A percentile compares a stretch with the other conserved stretches of the same genome.
Evolutionary conservation across 2,329 filamentous ascomycete species (phyloP).

Genomic region (Sporothrix curviconia): DNA sequence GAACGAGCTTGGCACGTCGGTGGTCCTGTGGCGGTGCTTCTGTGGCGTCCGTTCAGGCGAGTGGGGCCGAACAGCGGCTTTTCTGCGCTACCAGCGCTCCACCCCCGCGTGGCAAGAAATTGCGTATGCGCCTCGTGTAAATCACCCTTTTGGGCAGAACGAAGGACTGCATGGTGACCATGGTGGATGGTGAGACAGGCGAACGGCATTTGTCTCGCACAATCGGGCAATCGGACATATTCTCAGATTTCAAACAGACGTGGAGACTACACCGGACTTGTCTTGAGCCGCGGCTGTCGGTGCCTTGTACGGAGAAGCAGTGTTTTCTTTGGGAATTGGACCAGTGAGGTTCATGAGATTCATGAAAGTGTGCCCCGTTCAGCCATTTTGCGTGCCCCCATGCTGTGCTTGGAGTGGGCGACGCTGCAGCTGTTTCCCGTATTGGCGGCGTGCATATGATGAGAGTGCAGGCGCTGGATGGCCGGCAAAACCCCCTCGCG

Average conservation of each 20-base stretch:
- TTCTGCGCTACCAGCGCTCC: not conserved
- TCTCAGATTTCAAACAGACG: too few species aligned
- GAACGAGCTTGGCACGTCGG: not conserved
- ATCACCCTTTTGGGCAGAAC: not conserved
- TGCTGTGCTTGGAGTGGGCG: too few species aligned
- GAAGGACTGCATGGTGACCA: too few species aligned
- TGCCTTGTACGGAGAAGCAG: too few species aligned
- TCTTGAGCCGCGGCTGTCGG: too few species aligned
- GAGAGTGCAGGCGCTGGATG: too few species aligned
- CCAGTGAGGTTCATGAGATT: too few species aligned
- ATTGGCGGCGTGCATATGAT: not conserved
- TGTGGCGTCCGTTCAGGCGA: not conserved
- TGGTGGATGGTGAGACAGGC: not conserved
- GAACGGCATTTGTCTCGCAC: not conserved
- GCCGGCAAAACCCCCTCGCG: too few species aligned
- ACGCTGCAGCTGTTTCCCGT: not conserved
- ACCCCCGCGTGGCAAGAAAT: constrained; percentile 1
- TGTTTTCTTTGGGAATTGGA: too few species aligned
- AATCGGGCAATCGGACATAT: not conserved
- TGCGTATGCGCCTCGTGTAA: not conserved
- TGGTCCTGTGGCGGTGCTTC: not conserved
- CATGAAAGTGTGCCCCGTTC: too few species aligned
- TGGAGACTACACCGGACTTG: too few species aligned
- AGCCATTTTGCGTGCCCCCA: too few species aligned
- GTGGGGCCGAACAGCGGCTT: not conserved